Conservation (phyloP, 2,329 filamentous ascomycete genomes). For the Colletotrichum limetticola region DNA sequence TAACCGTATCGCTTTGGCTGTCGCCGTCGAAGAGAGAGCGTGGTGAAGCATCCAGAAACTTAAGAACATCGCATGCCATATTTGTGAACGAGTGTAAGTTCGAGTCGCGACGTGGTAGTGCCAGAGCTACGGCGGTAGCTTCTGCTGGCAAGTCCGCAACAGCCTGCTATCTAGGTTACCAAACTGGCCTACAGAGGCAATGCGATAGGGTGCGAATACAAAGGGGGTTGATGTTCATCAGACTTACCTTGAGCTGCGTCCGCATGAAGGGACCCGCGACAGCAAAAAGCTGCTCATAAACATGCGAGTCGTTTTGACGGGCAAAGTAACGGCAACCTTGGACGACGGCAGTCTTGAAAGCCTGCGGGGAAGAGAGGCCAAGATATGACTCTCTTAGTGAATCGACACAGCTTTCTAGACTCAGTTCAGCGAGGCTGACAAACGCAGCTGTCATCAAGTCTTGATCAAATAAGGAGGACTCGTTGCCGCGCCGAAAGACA, state of each 20-base stretch:
- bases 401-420: slow-evolving; percentile 67
- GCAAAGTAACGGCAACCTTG: slow-evolving; percentile 73
- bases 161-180: slow-evolving; percentile 42
- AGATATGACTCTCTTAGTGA: slow-evolving; percentile 68
- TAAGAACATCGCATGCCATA: slow-evolving; percentile 64
- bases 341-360: slow-evolving; percentile 71
- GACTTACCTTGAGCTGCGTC: slow-evolving; percentile 64
- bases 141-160: slow-evolving; percentile 52
- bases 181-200: background rate
- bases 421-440: slow-evolving; percentile 71
- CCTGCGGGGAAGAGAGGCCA: slow-evolving; percentile 63
- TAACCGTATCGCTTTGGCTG: background rate
- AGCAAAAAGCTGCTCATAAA: slow-evolving; percentile 66
- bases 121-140: slow-evolving; percentile 42
- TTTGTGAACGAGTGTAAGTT: slow-evolving; percentile 51
- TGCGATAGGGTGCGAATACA: background rate
- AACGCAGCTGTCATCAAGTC: slow-evolving; percentile 75
- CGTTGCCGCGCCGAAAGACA: slow-evolving; percentile 66
- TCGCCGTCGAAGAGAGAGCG: slow-evolving; percentile 55
- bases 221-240: background rate
- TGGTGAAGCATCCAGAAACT: slow-evolving; percentile 65
- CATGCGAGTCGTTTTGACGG: slow-evolving; percentile 57
- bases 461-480: slow-evolving; percentile 67
- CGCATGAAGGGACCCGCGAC: slow-evolving; percentile 67
- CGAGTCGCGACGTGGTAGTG: slow-evolving; percentile 51